A percentile compares a stretch with the other conserved stretches of the same genome.
Evolutionary conservation across 1,139 yeast genomes (phyloP).

Genomic region (Casaregolazyma lundiana): DNA sequence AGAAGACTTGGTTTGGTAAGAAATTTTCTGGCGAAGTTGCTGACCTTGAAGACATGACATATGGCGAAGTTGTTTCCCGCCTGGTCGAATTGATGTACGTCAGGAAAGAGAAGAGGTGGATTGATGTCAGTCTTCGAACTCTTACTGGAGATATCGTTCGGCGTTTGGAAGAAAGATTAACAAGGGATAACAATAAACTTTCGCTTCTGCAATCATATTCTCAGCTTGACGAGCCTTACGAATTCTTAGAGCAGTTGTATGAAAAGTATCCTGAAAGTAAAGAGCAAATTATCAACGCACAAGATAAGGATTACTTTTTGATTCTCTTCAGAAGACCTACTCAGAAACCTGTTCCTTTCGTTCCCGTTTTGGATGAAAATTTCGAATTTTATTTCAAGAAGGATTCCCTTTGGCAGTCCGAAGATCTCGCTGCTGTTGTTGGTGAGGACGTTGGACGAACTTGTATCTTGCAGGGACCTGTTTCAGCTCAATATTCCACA

Average conservation of each 20-base stretch:
- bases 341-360: slow-evolving; percentile 97
- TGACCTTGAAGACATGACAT: slow-evolving; percentile 94
- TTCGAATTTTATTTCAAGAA: slow-evolving; percentile 96
- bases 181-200: slow-evolving; percentile 42
- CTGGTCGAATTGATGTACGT: slow-evolving; percentile 86
- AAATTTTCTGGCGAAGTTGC: slow-evolving; percentile 72
- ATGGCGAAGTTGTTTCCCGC: slow-evolving; percentile 84
- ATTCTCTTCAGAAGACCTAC: slow-evolving; percentile 74
- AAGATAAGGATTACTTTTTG: slow-evolving; percentile 91
- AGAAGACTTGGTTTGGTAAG: slow-evolving; percentile 94
- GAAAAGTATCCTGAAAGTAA: slow-evolving; percentile 66
- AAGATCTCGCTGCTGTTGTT: slow-evolving; percentile 92
- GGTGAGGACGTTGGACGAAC: slow-evolving; percentile 97
- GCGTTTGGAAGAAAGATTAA: slow-evolving; percentile 95
- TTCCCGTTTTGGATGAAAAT: slow-evolving; percentile 90
- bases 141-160: slow-evolving; percentile 82
- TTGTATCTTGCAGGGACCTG: slow-evolving; percentile 97
- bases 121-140: slow-evolving; percentile 79
- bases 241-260: slow-evolving; percentile 56
- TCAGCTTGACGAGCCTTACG: slow-evolving; percentile 64
- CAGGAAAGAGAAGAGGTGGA: slow-evolving; percentile 77
- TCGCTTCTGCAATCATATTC: slow-evolving; percentile 73
- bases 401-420: slow-evolving; percentile 98
- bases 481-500: slow-evolving; percentile 89
- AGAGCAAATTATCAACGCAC: slow-evolving; percentile 84